Base-by-base conservation (phyloP, 106 monocot species). In the Hemerocallis citrina region DNA sequence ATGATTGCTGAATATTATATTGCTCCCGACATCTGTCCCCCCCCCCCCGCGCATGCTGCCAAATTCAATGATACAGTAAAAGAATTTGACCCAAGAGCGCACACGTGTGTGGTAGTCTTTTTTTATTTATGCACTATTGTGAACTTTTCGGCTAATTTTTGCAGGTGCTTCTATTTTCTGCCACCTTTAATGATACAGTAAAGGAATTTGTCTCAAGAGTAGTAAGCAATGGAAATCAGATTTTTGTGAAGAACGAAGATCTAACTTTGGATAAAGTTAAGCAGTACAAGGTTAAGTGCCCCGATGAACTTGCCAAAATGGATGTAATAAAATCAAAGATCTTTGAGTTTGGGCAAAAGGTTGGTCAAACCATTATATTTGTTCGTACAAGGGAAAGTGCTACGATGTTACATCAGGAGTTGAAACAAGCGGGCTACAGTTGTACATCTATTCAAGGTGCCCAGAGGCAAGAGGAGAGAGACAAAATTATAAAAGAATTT, bases 281-380 rank as follows among this genome's bases (percentile, higher is more conserved):
- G 79, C 95, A 95, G 60, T 95, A 86, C 41, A 80, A 95, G 73
- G 95, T 95, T 16, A 42, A 63, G 29, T 86, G 86, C 59, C 86
- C 90, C 27, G 81, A 95, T 79, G 95, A 95, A 44, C 65, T 76
- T 22, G 69, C 86, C 25, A 95, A 95, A 81, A 49, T 87, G 66
- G 68, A 75, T 16, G 90, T 95, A 10, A 87, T 90, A 34, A 95
- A 76, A 75, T 74, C 75, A 71, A 95, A 74, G 65, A 95, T 95
- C 9, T 90, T 95, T 79, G 86, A 90, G 59, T 84, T 81, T 72
- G 90, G 86, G 48, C 72, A 95, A 52, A 86, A 81, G 49, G 73
- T 95, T 22, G 95, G 95, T 8, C 95, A 95, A 69, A 87, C 84
- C 38, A 95, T 95, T 43, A 90, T 95, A 70, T 95, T 95, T 74